phyloP scores from a whole-genome alignment of 2,329 filamentous ascomycete species.

The Cordyceps militaris region DNA sequence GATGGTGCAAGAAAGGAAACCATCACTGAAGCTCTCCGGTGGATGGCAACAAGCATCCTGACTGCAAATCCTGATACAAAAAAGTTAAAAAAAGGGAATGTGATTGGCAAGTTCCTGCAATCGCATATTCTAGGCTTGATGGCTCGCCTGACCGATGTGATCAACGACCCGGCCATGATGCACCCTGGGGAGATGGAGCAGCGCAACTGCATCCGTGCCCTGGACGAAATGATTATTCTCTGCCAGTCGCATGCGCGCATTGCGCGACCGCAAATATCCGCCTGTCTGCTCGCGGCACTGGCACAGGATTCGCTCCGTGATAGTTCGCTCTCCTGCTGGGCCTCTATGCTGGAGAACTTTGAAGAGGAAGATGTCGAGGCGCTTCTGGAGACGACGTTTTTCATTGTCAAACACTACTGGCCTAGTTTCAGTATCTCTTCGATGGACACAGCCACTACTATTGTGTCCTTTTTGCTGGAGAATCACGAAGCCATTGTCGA shows the following conservation, averaged over 20 bases:
- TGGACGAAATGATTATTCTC: slow-evolving; percentile 80
- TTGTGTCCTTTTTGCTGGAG: slow-evolving; percentile 60
- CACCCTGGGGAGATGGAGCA: slow-evolving; percentile 59
- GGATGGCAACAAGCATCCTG: slow-evolving; percentile 37
- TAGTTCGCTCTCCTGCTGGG: slow-evolving; percentile 78
- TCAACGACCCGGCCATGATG: slow-evolving; percentile 58
- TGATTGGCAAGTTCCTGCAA: slow-evolving; percentile 70
- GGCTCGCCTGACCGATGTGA: slow-evolving; percentile 67
- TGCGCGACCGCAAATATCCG: slow-evolving; percentile 87
- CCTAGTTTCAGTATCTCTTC: slow-evolving; percentile 52
- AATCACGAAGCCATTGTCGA: slow-evolving; percentile 54
- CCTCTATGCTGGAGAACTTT: slow-evolving; percentile 65
- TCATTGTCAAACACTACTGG: slow-evolving; percentile 82
- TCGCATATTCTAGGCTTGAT: slow-evolving; percentile 82
- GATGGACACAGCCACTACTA: slow-evolving; percentile 49
- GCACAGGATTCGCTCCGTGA: slow-evolving; percentile 67
- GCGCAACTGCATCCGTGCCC: slow-evolving; percentile 68
- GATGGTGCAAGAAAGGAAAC: slow-evolving; percentile 47
- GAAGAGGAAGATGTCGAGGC: slow-evolving; percentile 71
- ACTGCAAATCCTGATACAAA: slow-evolving; percentile 34
- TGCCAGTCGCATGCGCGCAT: slow-evolving; percentile 66
- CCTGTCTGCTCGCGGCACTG: slow-evolving; percentile 83
- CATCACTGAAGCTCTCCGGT: slow-evolving; percentile 39
- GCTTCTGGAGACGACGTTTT: slow-evolving; percentile 83
- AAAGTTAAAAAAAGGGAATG: slow-evolving; percentile 45